Evolutionary conservation across 148 eudicot species (phyloP).

Genomic region (Diospyros lotus): DNA sequence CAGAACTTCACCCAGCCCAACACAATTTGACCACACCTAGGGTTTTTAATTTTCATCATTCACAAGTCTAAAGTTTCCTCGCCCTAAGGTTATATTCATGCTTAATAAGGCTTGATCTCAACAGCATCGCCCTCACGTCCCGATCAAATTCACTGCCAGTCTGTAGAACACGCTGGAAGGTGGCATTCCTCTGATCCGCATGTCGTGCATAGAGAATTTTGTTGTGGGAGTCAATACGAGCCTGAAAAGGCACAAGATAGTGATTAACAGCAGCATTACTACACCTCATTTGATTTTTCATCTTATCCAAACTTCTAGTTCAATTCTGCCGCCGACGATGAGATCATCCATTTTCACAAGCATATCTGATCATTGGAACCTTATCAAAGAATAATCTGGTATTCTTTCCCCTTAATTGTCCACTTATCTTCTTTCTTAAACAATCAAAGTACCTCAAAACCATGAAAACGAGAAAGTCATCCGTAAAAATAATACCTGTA

Average conservation of each 20-base stretch:
- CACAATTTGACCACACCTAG: background rate
- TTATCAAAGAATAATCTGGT: background rate
- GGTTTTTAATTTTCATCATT: background rate
- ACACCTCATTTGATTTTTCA: background rate
- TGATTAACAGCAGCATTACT: background rate
- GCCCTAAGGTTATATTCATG: constrained; percentile 53
- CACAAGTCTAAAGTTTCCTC: constrained; percentile 30
- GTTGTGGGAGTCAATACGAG: constrained; percentile 95
- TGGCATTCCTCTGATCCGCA: constrained; percentile 91
- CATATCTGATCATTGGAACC: background rate
- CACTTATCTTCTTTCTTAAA: background rate
- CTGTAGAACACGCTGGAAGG: constrained; percentile 87
- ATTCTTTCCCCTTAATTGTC: background rate
- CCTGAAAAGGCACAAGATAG: constrained; percentile 42
- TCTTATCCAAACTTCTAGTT: background rate
- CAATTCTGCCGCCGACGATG: background rate
- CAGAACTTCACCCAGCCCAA: background rate
- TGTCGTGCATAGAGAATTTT: constrained; percentile 89
- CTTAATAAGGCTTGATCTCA: constrained; percentile 77
- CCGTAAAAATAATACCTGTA: constrained; percentile 51
- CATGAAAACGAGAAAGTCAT: background rate
- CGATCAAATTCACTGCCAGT: constrained; percentile 76
- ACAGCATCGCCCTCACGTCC: constrained; percentile 78
- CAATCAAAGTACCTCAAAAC: background rate
- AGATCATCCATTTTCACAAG: background rate